Conservation (phyloP, 2,329 filamentous ascomycete genomes). For the Ophiostoma sp. region DNA sequence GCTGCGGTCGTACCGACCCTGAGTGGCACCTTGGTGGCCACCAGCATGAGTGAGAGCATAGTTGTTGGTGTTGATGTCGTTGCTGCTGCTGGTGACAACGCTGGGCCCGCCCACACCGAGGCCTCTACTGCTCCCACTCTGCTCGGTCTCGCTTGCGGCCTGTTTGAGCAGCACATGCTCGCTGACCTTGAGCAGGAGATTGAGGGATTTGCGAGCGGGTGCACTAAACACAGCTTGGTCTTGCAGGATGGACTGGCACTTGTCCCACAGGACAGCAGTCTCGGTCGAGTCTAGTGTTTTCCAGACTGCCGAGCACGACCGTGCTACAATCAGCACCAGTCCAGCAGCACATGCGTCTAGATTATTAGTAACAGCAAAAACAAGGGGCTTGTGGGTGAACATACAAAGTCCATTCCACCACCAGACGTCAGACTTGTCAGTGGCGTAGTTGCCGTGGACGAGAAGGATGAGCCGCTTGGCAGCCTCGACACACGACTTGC, state of each 20-base stretch:
- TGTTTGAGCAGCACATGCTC: constrained; percentile 21
- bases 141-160: constrained; percentile 7
- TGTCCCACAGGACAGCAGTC: constrained; percentile 19
- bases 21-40: neutral
- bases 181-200: constrained; percentile 20
- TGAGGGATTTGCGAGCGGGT: constrained; percentile 21
- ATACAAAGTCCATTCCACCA: constrained; percentile 24
- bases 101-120: neutral
- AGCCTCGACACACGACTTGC: constrained; percentile 21
- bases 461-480: constrained; percentile 18
- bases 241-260: constrained; percentile 21
- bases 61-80: neutral
- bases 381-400: neutral
- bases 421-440: constrained; percentile 19
- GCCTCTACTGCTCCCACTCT: neutral
- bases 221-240: constrained; percentile 21
- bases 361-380: neutral
- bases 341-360: constrained; percentile 22
- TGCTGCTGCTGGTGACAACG: neutral
- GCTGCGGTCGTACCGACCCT: too few species aligned
- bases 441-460: constrained; percentile 19
- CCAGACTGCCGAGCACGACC: constrained; percentile 21
- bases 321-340: constrained; percentile 22
- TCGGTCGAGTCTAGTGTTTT: constrained; percentile 18
- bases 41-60: neutral